phyloP scores from a whole-genome alignment of 2,329 filamentous ascomycete genomes.

The Stagonosporopsis chrysanthemi region DNA sequence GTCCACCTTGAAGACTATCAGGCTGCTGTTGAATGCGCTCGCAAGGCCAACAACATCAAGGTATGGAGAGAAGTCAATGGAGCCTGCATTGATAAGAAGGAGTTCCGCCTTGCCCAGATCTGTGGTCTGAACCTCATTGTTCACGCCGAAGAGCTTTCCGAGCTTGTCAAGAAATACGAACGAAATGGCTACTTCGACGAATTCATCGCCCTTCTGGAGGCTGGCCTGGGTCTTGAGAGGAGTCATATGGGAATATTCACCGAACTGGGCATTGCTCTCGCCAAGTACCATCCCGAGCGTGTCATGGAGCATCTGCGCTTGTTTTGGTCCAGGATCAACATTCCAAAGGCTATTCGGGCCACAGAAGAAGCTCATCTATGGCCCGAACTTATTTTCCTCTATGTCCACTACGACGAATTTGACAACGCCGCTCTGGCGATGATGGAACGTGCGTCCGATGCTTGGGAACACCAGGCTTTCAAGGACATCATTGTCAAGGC shows the following conservation, averaged over 20 bases:
- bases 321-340: constrained; percentile 98
- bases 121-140: constrained; percentile 98
- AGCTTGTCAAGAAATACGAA: constrained; percentile 96
- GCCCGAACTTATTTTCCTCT: constrained; percentile 97
- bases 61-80: constrained; percentile 99
- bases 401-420: constrained; percentile 97
- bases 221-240: constrained; percentile 91
- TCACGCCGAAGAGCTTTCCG: constrained; percentile 92
- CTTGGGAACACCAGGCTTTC: constrained; percentile 99
- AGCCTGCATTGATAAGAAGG: constrained; percentile 95
- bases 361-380: constrained; percentile 95
- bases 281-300: constrained; percentile 93
- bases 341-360: constrained; percentile 93
- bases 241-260: constrained; percentile 97
- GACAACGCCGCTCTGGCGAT: constrained; percentile 97
- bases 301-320: constrained; percentile 99
- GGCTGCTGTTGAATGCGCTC: constrained; percentile 93
- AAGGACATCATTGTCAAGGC: constrained; percentile 99
- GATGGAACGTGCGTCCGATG: constrained; percentile 96
- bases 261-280: constrained; percentile 86
- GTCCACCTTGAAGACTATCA: constrained; percentile 98
- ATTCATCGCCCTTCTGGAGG: constrained; percentile 91
- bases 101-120: constrained; percentile 98
- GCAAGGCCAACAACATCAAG: constrained; percentile 98
- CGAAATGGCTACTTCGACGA: constrained; percentile 97